Base-by-base conservation (phyloP, 2,329 filamentous ascomycete species). In the Aspergillus phoenicis region DNA sequence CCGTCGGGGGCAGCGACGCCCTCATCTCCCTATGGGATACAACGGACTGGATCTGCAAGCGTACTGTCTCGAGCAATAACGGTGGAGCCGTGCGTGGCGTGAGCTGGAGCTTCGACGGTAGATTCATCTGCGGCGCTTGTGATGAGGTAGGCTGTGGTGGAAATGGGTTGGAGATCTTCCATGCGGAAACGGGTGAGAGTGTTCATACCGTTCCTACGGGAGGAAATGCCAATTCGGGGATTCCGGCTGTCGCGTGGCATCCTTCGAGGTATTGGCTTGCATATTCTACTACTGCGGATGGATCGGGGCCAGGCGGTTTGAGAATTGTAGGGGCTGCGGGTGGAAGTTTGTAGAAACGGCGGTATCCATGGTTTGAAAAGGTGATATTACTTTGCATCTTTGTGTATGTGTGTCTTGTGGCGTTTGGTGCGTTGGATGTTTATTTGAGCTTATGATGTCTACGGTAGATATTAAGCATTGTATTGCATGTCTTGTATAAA, bases 11-110 rank as follows among this genome's bases (percentile, higher is more conserved):
- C 33, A 79, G 77, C 55, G 81, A 83, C 67, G 79, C 81, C 10
- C 72, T 83, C 33, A 81, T 83, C 52, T 80, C 80, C 11, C 76
- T 83, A 30, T 83, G 80, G 80, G 81, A 83, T 68, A 83, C 81
- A 4, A 80, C 75, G 2, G 80, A 83, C 66, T 83, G 80, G 80
- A 77, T 82, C 55, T 82, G 81, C 62, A 77, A 75, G 26, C 78
- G 80, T 41, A 82, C 80, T 0, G 68, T 82, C 8, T 79, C 79
- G 1, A 81, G 77, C 48, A 69, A 73, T 41, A 77, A 76, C 43
- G 78, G 77, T 26, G 81, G 81, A 5, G 77, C 77, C 2, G 76
- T 83, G 28, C 77, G 77, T 30, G 80, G 79, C 22, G 74, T 83
- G 8, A 81, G 79, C 66, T 83, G 80, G 77, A 82, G 80, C 62